Evolutionary conservation across 345 rosid species (phyloP).

Genomic region (Psidium guajava): DNA sequence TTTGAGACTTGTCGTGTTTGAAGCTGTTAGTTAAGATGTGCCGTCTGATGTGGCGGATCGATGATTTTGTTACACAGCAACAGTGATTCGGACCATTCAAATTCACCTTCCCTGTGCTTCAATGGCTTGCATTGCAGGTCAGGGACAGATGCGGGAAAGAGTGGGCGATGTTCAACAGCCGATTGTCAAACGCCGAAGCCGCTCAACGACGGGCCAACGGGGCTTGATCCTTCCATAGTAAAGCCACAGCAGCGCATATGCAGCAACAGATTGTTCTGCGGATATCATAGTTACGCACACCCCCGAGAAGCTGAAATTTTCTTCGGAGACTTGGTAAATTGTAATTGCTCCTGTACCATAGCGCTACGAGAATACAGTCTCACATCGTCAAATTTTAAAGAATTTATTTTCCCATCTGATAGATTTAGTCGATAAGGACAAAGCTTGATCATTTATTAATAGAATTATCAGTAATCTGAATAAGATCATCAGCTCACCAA

Average conservation of each 20-base stretch:
- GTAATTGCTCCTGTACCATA: background rate
- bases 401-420: background rate
- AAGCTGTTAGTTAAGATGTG: background rate
- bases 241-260: accelerated
- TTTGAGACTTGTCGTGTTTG: background rate
- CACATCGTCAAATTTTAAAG: background rate
- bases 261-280: background rate
- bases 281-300: background rate
- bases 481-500: too few relatives aligned
- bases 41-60: background rate
- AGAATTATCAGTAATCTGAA: too few relatives aligned
- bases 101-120: background rate
- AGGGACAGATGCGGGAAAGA: conserved; percentile 83
- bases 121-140: conserved; percentile 34
- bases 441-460: too few relatives aligned
- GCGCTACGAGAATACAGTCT: background rate
- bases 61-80: background rate
- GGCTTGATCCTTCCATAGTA: conserved; percentile 15
- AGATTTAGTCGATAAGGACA: too few relatives aligned
- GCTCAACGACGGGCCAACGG: conserved; percentile 31
- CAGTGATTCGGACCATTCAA: background rate
- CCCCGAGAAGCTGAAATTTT: background rate
- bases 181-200: conserved; percentile 49
- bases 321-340: background rate
- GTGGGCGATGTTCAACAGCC: conserved; percentile 69